A percentile compares a stretch with the other conserved stretches of the same genome.
phyloP scores from a whole-genome alignment of 345 rosid species.

The Salix udensis region DNA sequence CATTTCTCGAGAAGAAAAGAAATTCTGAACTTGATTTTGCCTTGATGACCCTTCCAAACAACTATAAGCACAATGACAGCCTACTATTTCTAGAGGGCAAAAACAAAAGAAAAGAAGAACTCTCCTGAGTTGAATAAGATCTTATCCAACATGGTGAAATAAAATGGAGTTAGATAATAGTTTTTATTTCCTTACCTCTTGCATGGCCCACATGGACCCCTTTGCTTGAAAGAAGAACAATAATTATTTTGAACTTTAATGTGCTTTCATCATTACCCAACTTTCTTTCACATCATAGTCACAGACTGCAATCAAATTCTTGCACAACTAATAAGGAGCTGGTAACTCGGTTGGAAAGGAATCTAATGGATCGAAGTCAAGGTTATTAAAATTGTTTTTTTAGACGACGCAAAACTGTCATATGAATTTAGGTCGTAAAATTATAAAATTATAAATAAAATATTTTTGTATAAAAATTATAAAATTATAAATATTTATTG shows the following conservation, averaged over 20 bases:
- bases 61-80: neutral
- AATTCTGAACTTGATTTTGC: conserved; percentile 7
- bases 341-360: no score
- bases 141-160: conserved; percentile 1
- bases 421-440: no score
- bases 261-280: no score
- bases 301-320: neutral
- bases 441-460: no score
- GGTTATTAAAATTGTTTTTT: no score
- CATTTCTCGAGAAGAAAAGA: conserved; percentile 26
- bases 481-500: no score
- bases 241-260: neutral
- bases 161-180: neutral
- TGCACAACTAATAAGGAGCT: no score
- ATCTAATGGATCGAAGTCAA: no score
- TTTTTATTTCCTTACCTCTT: conserved; percentile 4
- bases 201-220: conserved; percentile 7
- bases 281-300: no score
- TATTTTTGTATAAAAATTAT: no score
- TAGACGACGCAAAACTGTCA: no score
- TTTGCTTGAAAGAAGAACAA: neutral
- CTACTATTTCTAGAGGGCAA: neutral
- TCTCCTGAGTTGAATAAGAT: neutral
- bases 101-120: neutral
- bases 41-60: neutral